Percentiles rank a stretch among this genome's conserved stretches.
Evolutionary conservation across 768 basidiomycete species (phyloP).

Genomic region (Brasilioporus rufonigricans): DNA sequence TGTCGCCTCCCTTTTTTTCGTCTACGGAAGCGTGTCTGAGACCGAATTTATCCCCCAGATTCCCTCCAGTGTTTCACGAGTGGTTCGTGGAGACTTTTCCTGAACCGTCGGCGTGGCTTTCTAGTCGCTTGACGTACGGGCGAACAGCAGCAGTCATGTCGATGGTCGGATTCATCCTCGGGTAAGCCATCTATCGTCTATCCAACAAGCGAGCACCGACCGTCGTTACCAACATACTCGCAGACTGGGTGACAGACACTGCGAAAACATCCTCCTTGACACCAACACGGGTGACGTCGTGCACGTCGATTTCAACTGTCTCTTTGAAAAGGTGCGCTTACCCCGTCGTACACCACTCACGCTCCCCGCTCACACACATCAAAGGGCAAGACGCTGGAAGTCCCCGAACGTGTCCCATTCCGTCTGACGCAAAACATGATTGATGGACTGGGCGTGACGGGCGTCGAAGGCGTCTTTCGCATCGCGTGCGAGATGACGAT

Average conservation of each 20-base stretch:
- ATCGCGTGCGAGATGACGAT: slow-evolving; percentile 90
- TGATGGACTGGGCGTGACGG: slow-evolving; percentile 90
- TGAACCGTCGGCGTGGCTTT: slow-evolving; percentile 93
- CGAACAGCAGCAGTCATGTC: slow-evolving; percentile 96
- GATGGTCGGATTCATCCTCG: slow-evolving; percentile 96
- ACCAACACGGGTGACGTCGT: slow-evolving; percentile 84
- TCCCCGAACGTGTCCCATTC: slow-evolving; percentile 92
- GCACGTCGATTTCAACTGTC: slow-evolving; percentile 97
- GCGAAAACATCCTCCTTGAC: slow-evolving; percentile 95
- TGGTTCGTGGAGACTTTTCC: slow-evolving; percentile 99
- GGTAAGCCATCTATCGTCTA: slow-evolving; percentile 43
- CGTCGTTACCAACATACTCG: background rate
- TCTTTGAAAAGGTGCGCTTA: slow-evolving; percentile 82
- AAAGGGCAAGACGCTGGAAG: slow-evolving; percentile 78
- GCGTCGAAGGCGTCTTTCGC: slow-evolving; percentile 92
- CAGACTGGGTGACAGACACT: slow-evolving; percentile 97
- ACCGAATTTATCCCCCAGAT: slow-evolving; percentile 38
- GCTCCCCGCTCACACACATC: background rate
- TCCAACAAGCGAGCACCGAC: too few species aligned
- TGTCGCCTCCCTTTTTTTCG: slow-evolving; percentile 18
- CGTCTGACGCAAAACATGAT: slow-evolving; percentile 90
- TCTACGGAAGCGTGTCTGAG: background rate
- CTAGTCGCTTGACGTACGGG: slow-evolving; percentile 80
- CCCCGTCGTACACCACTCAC: background rate
- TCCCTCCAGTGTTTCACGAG: slow-evolving; percentile 87